Percentiles rank a stretch among this genome's conserved stretches.
Evolutionary conservation across 306 rosid species (phyloP).

Genomic region (Spatholobus suberectus): DNA sequence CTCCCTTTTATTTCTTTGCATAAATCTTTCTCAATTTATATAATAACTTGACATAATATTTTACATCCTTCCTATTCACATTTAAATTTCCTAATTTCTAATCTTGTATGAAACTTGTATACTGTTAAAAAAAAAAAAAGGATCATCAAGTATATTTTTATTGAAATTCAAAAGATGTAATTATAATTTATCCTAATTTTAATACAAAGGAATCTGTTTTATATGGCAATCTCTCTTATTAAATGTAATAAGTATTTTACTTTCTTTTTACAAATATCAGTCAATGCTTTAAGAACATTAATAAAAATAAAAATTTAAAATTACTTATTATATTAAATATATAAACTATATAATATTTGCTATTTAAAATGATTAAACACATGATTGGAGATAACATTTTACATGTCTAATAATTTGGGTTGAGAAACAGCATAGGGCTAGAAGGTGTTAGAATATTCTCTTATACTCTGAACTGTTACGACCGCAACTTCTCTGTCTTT

Average conservation of each 20-base stretch:
- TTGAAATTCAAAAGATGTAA: neutral
- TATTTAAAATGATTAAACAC: neutral
- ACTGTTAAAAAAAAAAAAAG: neutral
- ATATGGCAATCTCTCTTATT: neutral
- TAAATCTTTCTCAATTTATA: neutral
- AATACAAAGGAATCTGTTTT: neutral
- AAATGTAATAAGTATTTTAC: neutral
- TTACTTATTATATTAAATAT: neutral
- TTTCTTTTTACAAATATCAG: neutral
- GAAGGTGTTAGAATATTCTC: constrained; percentile 31
- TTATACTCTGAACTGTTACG: neutral
- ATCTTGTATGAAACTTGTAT: neutral
- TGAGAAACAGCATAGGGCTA: neutral
- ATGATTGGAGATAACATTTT: neutral
- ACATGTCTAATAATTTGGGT: neutral
- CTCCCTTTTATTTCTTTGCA: neutral
- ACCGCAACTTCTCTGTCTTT: constrained; percentile 30
- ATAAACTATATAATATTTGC: neutral
- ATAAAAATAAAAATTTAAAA: neutral
- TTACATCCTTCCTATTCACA: neutral
- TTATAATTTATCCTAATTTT: neutral
- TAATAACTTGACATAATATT: neutral
- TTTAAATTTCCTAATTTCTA: neutral
- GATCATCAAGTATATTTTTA: neutral
- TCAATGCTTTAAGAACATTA: neutral